Conservation (phyloP, 2,329 filamentous ascomycete species). For the Basipetospora chlamydospora region DNA sequence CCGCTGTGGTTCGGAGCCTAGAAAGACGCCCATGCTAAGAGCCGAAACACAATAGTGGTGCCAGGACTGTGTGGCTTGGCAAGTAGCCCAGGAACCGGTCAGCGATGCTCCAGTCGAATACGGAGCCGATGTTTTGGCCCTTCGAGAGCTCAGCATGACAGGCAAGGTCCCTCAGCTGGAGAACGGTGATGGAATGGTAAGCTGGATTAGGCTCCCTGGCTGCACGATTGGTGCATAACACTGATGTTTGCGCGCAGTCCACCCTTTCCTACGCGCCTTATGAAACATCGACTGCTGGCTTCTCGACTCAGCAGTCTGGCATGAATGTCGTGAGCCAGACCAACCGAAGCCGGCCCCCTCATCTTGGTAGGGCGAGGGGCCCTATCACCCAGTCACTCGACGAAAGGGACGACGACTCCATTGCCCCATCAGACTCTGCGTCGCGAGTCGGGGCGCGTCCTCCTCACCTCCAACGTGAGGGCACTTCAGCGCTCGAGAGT, state of each 20-base stretch:
- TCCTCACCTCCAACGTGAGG: not conserved
- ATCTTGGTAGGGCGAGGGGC: not conserved
- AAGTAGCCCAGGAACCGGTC: conserved; percentile 19
- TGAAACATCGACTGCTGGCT: not conserved
- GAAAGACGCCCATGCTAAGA: not conserved
- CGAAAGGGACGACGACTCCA: conserved; percentile 1
- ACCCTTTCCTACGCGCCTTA: too few relatives aligned
- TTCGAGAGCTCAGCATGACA: too few relatives aligned
- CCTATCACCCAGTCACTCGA: not conserved
- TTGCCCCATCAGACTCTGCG: not conserved
- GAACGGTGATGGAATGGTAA: too few relatives aligned
- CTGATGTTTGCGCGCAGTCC: too few relatives aligned
- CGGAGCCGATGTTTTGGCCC: not conserved
- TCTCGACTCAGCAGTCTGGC: not conserved
- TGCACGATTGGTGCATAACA: too few relatives aligned
- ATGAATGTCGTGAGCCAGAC: not conserved
- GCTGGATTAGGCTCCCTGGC: too few relatives aligned
- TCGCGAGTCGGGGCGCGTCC: not conserved
- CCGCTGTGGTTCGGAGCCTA: too few relatives aligned
- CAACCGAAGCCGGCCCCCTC: not conserved
- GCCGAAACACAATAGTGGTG: conserved; percentile 16
- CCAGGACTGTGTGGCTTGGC: conserved; percentile 20
- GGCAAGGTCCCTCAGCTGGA: too few relatives aligned
- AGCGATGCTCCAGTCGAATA: conserved; percentile 1
- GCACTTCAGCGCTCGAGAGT: not conserved